These are phyloP conservation scores for Heterobasidion parviporum DNA, from an alignment of 1,284 basidiomycete species.

Conservation along the genomic window DNA sequence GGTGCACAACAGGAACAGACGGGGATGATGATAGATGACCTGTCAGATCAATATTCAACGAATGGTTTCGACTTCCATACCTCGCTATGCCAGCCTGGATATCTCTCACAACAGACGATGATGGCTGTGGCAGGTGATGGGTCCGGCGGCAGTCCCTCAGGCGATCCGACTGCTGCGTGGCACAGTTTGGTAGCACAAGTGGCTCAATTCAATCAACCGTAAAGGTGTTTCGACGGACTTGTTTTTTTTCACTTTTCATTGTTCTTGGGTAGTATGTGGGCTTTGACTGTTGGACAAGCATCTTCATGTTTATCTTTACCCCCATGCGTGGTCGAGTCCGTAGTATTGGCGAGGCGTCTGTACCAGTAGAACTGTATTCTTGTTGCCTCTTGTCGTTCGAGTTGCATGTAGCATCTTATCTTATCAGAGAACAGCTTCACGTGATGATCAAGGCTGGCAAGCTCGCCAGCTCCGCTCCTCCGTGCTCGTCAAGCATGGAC, in stretches of 20 bases:
- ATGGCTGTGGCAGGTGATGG: not conserved
- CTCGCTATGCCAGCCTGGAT: conserved; percentile 9
- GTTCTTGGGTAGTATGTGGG: not conserved
- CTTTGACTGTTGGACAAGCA: not conserved
- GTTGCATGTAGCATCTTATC: too few species aligned
- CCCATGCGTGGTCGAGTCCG: too few species aligned
- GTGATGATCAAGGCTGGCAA: too few species aligned
- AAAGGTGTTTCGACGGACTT: not conserved
- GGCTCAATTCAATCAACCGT: conserved; percentile 26
- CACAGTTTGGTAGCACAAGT: conserved; percentile 39
- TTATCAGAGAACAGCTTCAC: too few species aligned
- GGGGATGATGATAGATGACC: not conserved
- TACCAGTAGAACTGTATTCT: not conserved
- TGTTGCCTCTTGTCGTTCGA: not conserved
- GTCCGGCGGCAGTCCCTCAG: not conserved
- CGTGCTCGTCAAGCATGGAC: conserved; percentile 36
- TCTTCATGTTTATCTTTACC: not conserved
- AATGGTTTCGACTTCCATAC: conserved; percentile 10
- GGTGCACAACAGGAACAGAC: conserved; percentile 4
- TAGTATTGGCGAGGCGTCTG: not conserved
- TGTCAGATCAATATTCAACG: conserved; percentile 3
- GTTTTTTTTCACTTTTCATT: not conserved
- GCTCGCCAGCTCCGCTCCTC: not conserved
- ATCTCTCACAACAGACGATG: conserved; percentile 3
- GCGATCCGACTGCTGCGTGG: conserved; percentile 38